Percentiles rank a stretch among this genome's conserved stretches.
These are phyloP conservation scores for Mycena vitilis DNA, from an alignment of 768 basidiomycete genomes.

Conservation along the genomic window DNA sequence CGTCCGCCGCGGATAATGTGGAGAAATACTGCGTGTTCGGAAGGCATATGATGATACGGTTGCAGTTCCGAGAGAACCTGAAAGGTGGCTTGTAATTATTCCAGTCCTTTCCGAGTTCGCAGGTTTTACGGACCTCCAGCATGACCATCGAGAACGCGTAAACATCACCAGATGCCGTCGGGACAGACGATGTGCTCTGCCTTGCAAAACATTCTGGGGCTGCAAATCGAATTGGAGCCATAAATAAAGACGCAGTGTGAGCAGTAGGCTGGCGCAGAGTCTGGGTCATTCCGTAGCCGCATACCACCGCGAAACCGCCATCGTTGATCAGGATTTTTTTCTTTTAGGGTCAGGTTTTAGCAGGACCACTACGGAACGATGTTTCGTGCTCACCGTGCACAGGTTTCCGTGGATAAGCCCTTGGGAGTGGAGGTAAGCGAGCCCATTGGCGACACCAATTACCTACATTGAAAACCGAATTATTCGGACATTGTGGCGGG, in stretches of 20 bases:
- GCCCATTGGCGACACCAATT: conserved; percentile 22
- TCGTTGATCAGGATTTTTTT: conserved; percentile 31
- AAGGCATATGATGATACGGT: conserved; percentile 24
- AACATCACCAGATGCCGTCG: conserved; percentile 21
- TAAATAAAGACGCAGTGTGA: conserved; percentile 16
- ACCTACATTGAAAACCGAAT: conserved; percentile 5
- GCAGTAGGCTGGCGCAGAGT: conserved; percentile 6
- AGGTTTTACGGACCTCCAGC: conserved; percentile 19
- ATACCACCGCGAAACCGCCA: conserved; percentile 16
- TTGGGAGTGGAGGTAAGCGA: conserved; percentile 36
- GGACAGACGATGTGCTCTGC: neutral
- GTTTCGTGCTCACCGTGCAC: conserved; percentile 20
- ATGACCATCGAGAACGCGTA: conserved; percentile 33
- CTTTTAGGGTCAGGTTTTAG: neutral
- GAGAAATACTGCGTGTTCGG: conserved; percentile 22
- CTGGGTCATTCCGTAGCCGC: conserved; percentile 26
- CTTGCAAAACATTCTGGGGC: conserved; percentile 29
- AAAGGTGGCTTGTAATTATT: conserved; percentile 28
- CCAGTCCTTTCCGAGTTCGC: conserved; percentile 6
- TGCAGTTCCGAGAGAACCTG: conserved; percentile 28
- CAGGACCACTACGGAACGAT: neutral
- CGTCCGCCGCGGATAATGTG: conserved; percentile 22
- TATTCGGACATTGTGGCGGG: neutral
- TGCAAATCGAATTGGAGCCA: conserved; percentile 22
- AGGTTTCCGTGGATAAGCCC: conserved; percentile 36